These are phyloP conservation scores for Rubus idaeus DNA, from an alignment of 306 rosid species.

Conservation along the genomic window DNA sequence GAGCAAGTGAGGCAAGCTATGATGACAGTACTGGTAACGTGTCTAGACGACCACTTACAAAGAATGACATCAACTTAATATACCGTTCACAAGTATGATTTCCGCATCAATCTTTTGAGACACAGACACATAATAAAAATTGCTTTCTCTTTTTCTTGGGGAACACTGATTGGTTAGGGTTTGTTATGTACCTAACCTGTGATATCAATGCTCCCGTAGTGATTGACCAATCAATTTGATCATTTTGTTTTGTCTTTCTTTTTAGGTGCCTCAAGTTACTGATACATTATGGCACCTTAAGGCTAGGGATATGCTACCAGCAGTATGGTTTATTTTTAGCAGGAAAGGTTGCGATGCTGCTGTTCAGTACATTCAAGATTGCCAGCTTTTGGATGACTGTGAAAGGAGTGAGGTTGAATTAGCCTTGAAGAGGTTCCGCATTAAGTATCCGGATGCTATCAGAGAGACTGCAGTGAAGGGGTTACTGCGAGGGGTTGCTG, in stretches of 20 bases:
- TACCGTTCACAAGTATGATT: conserved; percentile 82
- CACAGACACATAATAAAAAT: not conserved
- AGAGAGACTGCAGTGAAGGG: conserved; percentile 84
- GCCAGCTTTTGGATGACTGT: conserved; percentile 77
- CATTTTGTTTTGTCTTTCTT: conserved; percentile 8
- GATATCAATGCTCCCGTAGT: not conserved
- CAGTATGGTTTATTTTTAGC: conserved; percentile 98
- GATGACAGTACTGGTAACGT: conserved; percentile 53
- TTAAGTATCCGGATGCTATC: conserved; percentile 89
- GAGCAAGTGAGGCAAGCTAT: conserved; percentile 41
- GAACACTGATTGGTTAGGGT: conserved; percentile 7
- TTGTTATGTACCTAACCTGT: conserved; percentile 14
- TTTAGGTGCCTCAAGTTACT: conserved; percentile 84
- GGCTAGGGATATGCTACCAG: conserved; percentile 86
- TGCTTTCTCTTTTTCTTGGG: not conserved
- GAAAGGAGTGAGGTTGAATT: conserved; percentile 84
- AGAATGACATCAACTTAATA: conserved; percentile 72
- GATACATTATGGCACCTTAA: conserved; percentile 88
- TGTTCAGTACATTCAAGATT: conserved; percentile 75
- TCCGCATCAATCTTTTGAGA: conserved; percentile 26
- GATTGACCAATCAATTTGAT: conserved; percentile 21
- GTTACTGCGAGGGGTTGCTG: conserved; percentile 85
- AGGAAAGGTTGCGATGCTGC: conserved; percentile 98
- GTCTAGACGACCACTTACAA: conserved; percentile 72
- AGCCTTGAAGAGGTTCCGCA: conserved; percentile 82